Percentiles rank a stretch among this genome's conserved stretches.
phyloP scores from a whole-genome alignment of 2,329 filamentous ascomycete genomes.

The Pseudogymnoascus sp. region DNA sequence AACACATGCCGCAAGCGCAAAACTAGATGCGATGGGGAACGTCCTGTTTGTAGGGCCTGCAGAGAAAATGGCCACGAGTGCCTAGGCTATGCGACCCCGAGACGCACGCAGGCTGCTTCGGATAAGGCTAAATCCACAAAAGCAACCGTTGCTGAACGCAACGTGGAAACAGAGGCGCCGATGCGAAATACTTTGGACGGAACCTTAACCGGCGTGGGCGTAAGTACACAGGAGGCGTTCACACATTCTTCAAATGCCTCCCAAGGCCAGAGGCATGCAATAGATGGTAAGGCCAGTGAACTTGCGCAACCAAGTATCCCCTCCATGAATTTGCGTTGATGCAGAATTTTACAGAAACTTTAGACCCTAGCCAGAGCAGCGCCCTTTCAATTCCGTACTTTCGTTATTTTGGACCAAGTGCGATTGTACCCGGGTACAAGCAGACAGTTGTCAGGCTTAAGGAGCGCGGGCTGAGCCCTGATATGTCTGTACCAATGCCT shows the following conservation, averaged over 20 bases:
- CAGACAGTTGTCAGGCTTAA: slow-evolving; percentile 77
- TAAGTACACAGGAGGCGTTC: not conserved
- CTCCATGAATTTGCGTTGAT: not conserved
- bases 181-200: not conserved
- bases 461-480: not conserved
- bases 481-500: not conserved
- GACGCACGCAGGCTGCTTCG: not conserved
- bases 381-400: slow-evolving; percentile 76
- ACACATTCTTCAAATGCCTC: not conserved
- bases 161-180: not conserved
- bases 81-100: slow-evolving; percentile 53
- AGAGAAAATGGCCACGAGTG: slow-evolving; percentile 63
- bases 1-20: slow-evolving; percentile 69
- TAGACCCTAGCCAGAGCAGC: not conserved
- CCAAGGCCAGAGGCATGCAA: not conserved
- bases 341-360: not conserved
- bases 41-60: slow-evolving; percentile 65
- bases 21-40: slow-evolving; percentile 67
- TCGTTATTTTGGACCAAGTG: slow-evolving; percentile 82
- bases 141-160: not conserved
- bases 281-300: not conserved
- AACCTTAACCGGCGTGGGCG: not conserved
- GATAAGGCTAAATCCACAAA: not conserved
- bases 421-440: slow-evolving; percentile 86
- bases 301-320: not conserved